Conservation (phyloP, 768 basidiomycete species). For the Hemileccinum impolitum region DNA sequence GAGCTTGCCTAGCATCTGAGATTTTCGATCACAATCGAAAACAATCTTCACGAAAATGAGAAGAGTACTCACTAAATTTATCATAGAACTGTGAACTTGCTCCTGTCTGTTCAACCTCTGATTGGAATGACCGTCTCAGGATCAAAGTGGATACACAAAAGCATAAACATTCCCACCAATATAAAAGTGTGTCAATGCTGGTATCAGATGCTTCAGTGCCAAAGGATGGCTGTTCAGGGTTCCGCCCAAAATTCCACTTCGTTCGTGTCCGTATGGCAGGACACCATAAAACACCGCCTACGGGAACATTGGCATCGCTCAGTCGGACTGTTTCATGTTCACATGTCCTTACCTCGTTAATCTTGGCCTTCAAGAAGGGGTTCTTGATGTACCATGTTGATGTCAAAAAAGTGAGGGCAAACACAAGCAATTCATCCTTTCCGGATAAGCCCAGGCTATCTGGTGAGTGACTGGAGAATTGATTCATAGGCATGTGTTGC, state of each 20-base stretch:
- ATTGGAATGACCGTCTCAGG: neutral
- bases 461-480: constrained; percentile 52
- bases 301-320: constrained; percentile 1
- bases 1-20: constrained; percentile 51
- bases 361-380: constrained; percentile 94
- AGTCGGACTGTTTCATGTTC: neutral
- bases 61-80: constrained; percentile 75
- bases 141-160: neutral
- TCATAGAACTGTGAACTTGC: constrained; percentile 99
- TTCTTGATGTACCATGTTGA: constrained; percentile 99
- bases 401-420: constrained; percentile 85
- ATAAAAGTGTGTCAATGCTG: constrained; percentile 90
- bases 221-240: constrained; percentile 81
- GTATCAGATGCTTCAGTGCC: constrained; percentile 86
- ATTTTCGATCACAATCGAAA: neutral
- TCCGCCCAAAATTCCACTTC: constrained; percentile 72
- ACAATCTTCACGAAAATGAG: constrained; percentile 5
- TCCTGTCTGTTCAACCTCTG: constrained; percentile 97
- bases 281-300: constrained; percentile 76
- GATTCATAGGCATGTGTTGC: neutral
- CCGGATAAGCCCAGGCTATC: constrained; percentile 82
- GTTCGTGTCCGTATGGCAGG: constrained; percentile 61
- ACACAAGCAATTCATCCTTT: constrained; percentile 82
- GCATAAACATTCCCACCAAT: constrained; percentile 56
- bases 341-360: constrained; percentile 69